Conservation (phyloP, 371 early-diverging fungal genomes). For the Vittaforma corneae region DNA sequence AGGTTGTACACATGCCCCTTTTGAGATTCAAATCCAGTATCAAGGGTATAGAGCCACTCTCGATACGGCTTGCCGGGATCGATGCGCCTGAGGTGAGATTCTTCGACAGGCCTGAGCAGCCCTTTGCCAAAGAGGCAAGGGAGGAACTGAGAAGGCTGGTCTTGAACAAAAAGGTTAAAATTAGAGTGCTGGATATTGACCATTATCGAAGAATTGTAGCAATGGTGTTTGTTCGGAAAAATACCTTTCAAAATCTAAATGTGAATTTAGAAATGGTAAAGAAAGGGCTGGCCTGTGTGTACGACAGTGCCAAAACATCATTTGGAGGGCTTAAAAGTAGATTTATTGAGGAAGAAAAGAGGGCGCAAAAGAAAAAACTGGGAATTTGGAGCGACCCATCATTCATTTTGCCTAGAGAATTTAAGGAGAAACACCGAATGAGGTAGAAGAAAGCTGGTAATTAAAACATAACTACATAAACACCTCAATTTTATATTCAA, state of each 20-base stretch:
- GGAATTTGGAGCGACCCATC: constrained; percentile 37
- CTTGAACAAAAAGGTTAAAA: constrained; percentile 59
- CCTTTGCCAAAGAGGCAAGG: constrained; percentile 62
- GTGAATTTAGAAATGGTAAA: constrained; percentile 65
- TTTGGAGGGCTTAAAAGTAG: constrained; percentile 61
- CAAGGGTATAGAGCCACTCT: constrained; percentile 61
- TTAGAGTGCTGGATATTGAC: constrained; percentile 62
- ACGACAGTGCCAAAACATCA: constrained; percentile 63
- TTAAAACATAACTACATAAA: no score
- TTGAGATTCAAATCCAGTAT: not conserved
- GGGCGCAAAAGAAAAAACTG: constrained; percentile 57
- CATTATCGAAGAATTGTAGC: constrained; percentile 65
- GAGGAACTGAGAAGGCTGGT: constrained; percentile 59
- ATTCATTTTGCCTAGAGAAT: constrained; percentile 27
- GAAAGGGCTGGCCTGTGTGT: constrained; percentile 64
- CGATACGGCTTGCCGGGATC: constrained; percentile 65
- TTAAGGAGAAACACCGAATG: no score
- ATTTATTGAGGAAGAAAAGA: constrained; percentile 60
- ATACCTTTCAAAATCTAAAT: constrained; percentile 58
- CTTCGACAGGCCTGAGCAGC: constrained; percentile 67
- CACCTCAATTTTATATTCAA: no score
- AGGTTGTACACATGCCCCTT: constrained; percentile 26
- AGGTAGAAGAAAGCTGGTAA: no score
- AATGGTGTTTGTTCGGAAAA: constrained; percentile 61
- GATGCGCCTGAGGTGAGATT: constrained; percentile 68